Evolutionary conservation across 768 basidiomycete species (phyloP).

Genomic region (Suillus brevipes): DNA sequence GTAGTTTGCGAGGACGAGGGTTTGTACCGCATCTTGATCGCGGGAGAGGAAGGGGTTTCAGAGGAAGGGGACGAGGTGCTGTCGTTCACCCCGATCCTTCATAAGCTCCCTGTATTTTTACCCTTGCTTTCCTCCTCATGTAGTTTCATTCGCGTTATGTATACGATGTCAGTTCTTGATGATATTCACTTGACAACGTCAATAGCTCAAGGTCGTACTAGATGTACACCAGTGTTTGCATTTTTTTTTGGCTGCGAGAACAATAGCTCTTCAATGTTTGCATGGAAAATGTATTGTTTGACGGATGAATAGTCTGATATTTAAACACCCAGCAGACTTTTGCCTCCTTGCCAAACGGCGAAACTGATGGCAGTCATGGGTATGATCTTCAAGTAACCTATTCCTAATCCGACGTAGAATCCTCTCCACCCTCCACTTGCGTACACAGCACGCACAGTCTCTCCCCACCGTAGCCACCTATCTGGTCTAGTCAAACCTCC

Average conservation of each 20-base stretch:
- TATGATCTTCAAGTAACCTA: constrained; percentile 92
- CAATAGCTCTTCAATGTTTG: neutral
- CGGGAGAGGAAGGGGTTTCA: constrained; percentile 30
- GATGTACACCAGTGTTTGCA: neutral
- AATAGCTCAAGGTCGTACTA: neutral
- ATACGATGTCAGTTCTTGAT: neutral
- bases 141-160: neutral
- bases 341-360: constrained; percentile 75
- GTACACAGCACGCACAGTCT: constrained; percentile 74
- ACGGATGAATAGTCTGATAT: neutral
- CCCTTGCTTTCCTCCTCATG: neutral
- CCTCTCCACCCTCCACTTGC: constrained; percentile 73
- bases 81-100: constrained; percentile 11
- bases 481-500: constrained; percentile 80
- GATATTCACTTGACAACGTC: neutral
- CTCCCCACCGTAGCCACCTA: constrained; percentile 75
- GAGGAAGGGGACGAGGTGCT: constrained; percentile 33
- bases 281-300: neutral
- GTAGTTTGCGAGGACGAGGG: constrained; percentile 36
- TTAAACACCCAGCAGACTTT: constrained; percentile 28
- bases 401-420: constrained; percentile 87
- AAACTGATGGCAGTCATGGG: constrained; percentile 96
- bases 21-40: constrained; percentile 29
- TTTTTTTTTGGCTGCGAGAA: neutral
- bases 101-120: constrained; percentile 9